A percentile compares a stretch with the other conserved stretches of the same genome.
Conservation (phyloP, 257 asterid species). For the Scutellaria minor region DNA sequence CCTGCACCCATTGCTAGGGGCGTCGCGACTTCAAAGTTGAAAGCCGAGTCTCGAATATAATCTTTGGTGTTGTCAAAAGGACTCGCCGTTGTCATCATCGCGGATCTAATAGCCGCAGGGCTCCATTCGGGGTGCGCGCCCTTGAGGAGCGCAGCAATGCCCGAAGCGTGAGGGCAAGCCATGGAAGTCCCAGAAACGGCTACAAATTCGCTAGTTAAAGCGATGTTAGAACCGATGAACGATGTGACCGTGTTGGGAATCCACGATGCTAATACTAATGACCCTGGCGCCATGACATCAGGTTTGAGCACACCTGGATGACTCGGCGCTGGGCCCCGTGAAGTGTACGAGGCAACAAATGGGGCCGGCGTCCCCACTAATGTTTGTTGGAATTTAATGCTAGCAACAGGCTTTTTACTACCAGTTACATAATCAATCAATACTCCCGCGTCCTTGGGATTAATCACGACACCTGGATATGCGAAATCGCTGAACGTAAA, state of each 20-base stretch:
- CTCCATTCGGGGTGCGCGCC: slow-evolving; percentile 60
- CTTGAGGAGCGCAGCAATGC: slow-evolving; percentile 47
- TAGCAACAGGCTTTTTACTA: slow-evolving; percentile 25
- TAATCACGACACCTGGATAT: slow-evolving; percentile 38
- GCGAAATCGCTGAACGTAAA: slow-evolving; percentile 28
- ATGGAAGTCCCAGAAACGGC: slow-evolving; percentile 49
- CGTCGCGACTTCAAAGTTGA: slow-evolving; percentile 30
- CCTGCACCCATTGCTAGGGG: slow-evolving; percentile 48
- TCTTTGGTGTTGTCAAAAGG: slow-evolving; percentile 34
- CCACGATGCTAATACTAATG: slow-evolving; percentile 50
- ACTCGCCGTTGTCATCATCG: slow-evolving; percentile 51
- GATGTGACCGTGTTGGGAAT: slow-evolving; percentile 24
- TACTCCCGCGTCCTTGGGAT: slow-evolving; percentile 22
- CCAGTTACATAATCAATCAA: slow-evolving; percentile 38
- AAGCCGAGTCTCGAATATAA: slow-evolving; percentile 34
- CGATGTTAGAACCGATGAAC: slow-evolving; percentile 32
- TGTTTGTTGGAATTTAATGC: slow-evolving; percentile 45
- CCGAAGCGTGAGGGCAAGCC: slow-evolving; percentile 55
- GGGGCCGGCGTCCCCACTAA: slow-evolving; percentile 42
- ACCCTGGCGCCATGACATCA: slow-evolving; percentile 53
- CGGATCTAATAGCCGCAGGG: slow-evolving; percentile 51
- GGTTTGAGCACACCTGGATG: slow-evolving; percentile 46
- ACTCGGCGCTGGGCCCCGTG: slow-evolving; percentile 53
- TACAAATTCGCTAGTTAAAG: slow-evolving; percentile 37
- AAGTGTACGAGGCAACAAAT: slow-evolving; percentile 45